Conservation (phyloP, 2,329 filamentous ascomycete genomes). For the Lasiodiplodia hormozganensis region DNA sequence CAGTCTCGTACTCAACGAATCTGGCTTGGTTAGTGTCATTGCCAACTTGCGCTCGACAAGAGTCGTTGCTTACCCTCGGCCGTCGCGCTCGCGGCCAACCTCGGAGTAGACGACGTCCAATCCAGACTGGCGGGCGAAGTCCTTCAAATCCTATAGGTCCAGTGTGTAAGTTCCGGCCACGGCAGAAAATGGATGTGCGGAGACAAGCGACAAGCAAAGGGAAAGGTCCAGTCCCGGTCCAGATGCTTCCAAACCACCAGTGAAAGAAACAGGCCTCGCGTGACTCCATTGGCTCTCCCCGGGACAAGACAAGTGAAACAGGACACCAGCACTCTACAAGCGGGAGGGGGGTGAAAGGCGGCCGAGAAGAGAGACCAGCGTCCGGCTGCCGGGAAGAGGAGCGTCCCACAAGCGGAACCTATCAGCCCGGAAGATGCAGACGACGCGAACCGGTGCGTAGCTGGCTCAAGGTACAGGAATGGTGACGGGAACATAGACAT, state of each 20-base stretch:
- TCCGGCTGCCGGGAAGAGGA: slow-evolving; percentile 28
- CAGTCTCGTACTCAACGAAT: slow-evolving; percentile 97
- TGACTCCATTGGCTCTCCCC: slow-evolving; percentile 21
- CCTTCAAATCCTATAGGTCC: slow-evolving; percentile 95
- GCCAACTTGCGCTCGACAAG: not conserved
- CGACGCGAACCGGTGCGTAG: slow-evolving; percentile 11
- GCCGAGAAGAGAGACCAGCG: slow-evolving; percentile 21
- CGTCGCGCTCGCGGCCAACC: slow-evolving; percentile 88
- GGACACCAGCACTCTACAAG: slow-evolving; percentile 20
- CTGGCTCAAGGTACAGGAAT: slow-evolving; percentile 26
- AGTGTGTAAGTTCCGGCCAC: slow-evolving; percentile 73
- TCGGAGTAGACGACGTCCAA: slow-evolving; percentile 98
- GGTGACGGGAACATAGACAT: slow-evolving; percentile 28
- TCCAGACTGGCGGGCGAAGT: slow-evolving; percentile 96
- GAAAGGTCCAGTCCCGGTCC: slow-evolving; percentile 27
- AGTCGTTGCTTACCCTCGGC: slow-evolving; percentile 74
- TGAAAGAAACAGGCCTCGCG: slow-evolving; percentile 29
- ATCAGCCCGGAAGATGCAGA: slow-evolving; percentile 24
- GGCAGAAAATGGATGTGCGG: slow-evolving; percentile 39
- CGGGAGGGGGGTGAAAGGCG: slow-evolving; percentile 12
- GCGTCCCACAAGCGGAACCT: slow-evolving; percentile 27
- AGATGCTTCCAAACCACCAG: slow-evolving; percentile 27
- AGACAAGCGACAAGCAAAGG: slow-evolving; percentile 37
- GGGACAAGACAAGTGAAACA: slow-evolving; percentile 24
- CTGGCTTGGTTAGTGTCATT: slow-evolving; percentile 55